Evolutionary conservation across 371 early-diverging fungal genomes (phyloP).

Genomic region (Mortierella sp.): DNA sequence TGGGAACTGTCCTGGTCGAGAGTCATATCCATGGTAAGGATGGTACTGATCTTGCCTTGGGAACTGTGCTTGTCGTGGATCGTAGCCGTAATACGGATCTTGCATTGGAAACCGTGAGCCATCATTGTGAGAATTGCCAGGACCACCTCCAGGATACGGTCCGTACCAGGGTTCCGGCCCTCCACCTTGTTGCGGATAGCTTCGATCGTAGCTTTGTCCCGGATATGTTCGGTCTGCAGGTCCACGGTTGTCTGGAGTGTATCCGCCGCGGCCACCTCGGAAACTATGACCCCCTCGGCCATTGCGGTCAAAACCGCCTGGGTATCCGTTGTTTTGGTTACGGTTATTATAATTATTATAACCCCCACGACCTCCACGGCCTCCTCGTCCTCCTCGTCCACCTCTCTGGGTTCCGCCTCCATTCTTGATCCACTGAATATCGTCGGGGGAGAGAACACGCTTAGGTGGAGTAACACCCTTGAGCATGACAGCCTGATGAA

Average conservation of each 20-base stretch:
- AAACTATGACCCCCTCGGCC: constrained; percentile 27
- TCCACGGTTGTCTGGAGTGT: constrained; percentile 46
- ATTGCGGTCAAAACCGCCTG: constrained; percentile 35
- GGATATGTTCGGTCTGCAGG: constrained; percentile 45
- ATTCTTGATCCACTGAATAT: constrained; percentile 62
- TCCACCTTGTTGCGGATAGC: constrained; percentile 27
- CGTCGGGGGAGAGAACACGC: constrained; percentile 60
- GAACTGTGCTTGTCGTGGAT: constrained; percentile 17
- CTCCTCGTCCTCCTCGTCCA: constrained; percentile 42
- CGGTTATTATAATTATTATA: constrained; percentile 27
- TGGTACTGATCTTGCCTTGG: no score
- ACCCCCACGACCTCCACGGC: constrained; percentile 50
- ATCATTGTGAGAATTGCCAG: constrained; percentile 18
- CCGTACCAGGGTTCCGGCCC: background rate
- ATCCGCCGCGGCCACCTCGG: constrained; percentile 33
- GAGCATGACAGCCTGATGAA: constrained; percentile 62
- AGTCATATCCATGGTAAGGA: no score
- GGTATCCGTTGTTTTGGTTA: constrained; percentile 32
- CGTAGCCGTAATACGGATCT: constrained; percentile 49
- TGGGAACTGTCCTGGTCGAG: no score
- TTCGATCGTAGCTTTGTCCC: constrained; percentile 44
- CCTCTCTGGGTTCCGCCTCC: constrained; percentile 52
- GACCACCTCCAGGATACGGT: background rate
- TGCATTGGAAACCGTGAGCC: constrained; percentile 40
- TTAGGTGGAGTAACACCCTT: constrained; percentile 61